Evolutionary conservation across 129 eudicot species (phyloP).

Genomic region (Centaurea solstitialis): DNA sequence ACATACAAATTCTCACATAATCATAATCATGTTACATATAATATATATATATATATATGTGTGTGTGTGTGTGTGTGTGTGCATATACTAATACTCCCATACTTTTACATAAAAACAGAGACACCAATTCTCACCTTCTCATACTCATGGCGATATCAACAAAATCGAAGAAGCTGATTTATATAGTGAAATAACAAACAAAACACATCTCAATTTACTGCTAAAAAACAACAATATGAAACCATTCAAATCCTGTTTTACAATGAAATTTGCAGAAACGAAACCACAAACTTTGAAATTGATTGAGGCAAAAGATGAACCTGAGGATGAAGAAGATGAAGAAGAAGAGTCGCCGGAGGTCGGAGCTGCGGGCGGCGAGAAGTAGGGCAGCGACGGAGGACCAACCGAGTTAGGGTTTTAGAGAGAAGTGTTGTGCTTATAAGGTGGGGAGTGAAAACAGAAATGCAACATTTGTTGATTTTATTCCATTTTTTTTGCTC

Average conservation of each 20-base stretch:
- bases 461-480: no score
- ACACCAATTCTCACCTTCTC: not conserved
- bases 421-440: no score
- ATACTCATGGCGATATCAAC: not conserved
- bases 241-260: slow-evolving; percentile 46
- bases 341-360: not conserved
- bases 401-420: not conserved
- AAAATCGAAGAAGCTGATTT: not conserved
- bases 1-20: not conserved
- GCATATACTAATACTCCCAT: no score
- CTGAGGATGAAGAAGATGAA: not conserved
- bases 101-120: not conserved
- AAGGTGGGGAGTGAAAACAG: no score
- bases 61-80: no score
- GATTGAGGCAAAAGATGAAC: slow-evolving; percentile 15
- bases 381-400: not conserved
- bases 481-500: no score
- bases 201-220: not conserved
- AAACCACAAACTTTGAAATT: slow-evolving; percentile 56
- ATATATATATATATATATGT: no score
- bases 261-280: slow-evolving; percentile 53
- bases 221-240: slow-evolving; percentile 31
- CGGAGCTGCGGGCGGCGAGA: not conserved
- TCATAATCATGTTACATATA: no score
- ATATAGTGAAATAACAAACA: not conserved